Evolutionary conservation across 192 early-diverging fungal genomes (phyloP).

Genomic region (Coemansia reversa): DNA sequence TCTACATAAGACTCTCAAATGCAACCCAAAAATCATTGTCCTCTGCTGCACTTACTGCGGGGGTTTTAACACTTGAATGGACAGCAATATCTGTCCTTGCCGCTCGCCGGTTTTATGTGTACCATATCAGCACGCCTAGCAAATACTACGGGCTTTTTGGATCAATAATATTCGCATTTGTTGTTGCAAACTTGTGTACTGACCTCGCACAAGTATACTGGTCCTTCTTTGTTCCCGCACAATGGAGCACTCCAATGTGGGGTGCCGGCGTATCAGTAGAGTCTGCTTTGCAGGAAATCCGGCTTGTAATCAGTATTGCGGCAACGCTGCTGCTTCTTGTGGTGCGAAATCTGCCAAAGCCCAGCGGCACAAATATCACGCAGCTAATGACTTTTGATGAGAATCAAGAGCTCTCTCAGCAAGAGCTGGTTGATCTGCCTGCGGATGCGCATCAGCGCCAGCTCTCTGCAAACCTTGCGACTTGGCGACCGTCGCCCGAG

Average conservation of each 20-base stretch:
- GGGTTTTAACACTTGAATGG: background rate
- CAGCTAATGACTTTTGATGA: background rate
- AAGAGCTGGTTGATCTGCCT: background rate
- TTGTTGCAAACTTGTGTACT: constrained; percentile 11
- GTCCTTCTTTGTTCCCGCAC: constrained; percentile 17
- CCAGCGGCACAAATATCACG: background rate
- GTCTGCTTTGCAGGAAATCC: background rate
- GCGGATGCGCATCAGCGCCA: background rate
- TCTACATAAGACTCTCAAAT: background rate
- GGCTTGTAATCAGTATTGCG: background rate
- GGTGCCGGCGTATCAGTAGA: background rate
- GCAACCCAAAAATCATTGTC: too few species aligned
- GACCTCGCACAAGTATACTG: constrained; percentile 17
- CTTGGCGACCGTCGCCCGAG: constrained; percentile 20
- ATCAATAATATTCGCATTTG: constrained; percentile 14
- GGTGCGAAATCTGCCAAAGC: constrained; percentile 25
- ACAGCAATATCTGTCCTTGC: background rate
- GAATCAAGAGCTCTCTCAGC: background rate
- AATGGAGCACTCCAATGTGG: constrained; percentile 18
- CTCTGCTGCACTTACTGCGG: background rate
- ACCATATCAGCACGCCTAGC: constrained; percentile 2
- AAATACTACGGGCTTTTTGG: constrained; percentile 30
- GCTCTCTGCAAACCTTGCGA: background rate
- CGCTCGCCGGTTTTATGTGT: background rate
- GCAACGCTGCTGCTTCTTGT: constrained; percentile 18